Evolutionary conservation across 1,284 basidiomycete species (phyloP).

Genomic region (Golubevia pallescens): DNA sequence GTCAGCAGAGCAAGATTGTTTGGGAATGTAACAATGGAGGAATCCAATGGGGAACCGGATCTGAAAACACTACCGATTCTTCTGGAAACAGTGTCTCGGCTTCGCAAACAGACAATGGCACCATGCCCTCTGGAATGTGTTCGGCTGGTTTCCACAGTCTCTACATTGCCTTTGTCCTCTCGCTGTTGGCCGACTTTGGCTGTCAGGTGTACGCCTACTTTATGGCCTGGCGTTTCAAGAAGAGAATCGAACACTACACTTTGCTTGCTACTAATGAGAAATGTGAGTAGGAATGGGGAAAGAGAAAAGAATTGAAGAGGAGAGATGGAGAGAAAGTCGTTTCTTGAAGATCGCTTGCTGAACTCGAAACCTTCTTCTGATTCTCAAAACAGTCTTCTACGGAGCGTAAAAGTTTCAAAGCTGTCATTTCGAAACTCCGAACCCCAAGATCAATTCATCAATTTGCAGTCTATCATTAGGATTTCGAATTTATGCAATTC

Average conservation of each 20-base stretch:
- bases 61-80: conserved; percentile 65
- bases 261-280: conserved; percentile 29
- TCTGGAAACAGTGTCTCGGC: conserved; percentile 19
- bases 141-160: conserved; percentile 72
- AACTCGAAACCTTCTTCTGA: too few species aligned
- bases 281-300: conserved; percentile 16
- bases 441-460: too few species aligned
- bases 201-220: conserved; percentile 71
- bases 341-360: too few species aligned
- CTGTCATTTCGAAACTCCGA: too few species aligned
- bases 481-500: too few species aligned
- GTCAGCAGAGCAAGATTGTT: conserved; percentile 70
- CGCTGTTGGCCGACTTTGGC: conserved; percentile 72
- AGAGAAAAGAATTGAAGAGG: too few species aligned
- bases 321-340: too few species aligned
- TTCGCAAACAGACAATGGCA: too few species aligned
- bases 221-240: conserved; percentile 55
- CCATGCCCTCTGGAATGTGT: conserved; percentile 73
- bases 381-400: too few species aligned
- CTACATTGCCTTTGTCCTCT: conserved; percentile 74
- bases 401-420: too few species aligned
- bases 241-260: conserved; percentile 54
- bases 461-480: too few species aligned
- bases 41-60: conserved; percentile 72
- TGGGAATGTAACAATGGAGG: conserved; percentile 81